Conservation (phyloP, 768 basidiomycete genomes). For the Lentinula detonsa region DNA sequence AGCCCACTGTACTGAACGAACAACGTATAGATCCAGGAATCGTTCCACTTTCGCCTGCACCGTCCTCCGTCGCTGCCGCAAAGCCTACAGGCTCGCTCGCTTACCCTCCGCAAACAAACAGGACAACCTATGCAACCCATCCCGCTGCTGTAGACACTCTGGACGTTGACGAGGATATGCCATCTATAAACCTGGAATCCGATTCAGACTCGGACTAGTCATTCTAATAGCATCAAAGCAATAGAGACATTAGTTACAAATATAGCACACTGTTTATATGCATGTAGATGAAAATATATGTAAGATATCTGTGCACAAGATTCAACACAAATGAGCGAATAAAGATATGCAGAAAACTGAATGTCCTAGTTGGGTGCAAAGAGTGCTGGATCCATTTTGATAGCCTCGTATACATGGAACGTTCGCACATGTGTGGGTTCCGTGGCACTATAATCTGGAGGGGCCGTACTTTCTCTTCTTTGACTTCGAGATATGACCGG, state of each 20-base stretch:
- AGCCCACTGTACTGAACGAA: neutral
- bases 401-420: conserved; percentile 20
- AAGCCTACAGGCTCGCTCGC: neutral
- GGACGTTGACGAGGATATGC: conserved; percentile 73
- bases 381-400: conserved; percentile 14
- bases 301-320: neutral
- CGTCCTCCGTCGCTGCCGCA: neutral
- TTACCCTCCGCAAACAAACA: neutral
- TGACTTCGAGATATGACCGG: neutral
- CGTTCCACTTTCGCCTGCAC: neutral
- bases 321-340: neutral
- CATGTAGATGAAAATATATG: neutral
- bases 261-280: neutral
- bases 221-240: neutral
- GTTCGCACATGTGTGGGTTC: conserved; percentile 21
- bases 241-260: neutral
- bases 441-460: conserved; percentile 17
- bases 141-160: neutral
- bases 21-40: neutral
- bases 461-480: conserved; percentile 8
- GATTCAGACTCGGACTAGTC: conserved; percentile 57
- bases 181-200: conserved; percentile 70
- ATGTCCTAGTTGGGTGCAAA: neutral
- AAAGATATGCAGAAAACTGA: neutral
- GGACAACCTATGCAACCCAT: neutral